Evolutionary conservation across 768 basidiomycete species (phyloP), one percentile per base, ranked within the genome.

Genomic region (Leccinum subgranulosum): DNA sequence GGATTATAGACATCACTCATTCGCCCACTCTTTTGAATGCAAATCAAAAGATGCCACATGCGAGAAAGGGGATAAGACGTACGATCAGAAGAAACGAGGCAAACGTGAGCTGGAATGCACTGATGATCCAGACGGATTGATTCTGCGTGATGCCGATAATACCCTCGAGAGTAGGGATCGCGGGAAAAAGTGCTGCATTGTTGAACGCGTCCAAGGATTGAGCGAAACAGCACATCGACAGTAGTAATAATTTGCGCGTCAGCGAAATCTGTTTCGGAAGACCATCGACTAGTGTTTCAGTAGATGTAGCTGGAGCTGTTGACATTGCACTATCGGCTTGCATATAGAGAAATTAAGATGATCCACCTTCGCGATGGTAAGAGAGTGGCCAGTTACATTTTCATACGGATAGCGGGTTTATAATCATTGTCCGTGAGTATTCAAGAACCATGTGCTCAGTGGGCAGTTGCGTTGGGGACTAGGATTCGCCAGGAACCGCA

Each of bases 51-150:
- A 43, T 54, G 41, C 11, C 21, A 21, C 21, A 2, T 7, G 27
- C 23, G 15, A 43, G 11, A 52, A 31, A 46, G 33, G 4, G 25
- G 9, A 12, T 29, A 0, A 53, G 31, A 61, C 65, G 21, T 57
- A 69, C 65, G 11, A 69, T 60, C 28, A 69, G 48, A 17, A 69
- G 65, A 53, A 80, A 74, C 2, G 79, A 70, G 11, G 80, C 75
- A 64, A 80, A 81, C 2, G 80, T 81, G 29, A 81, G 67, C 43
- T 79, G 76, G 57, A 74, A 80, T 12, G 76, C 78, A 45, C 76
- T 74, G 25, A 78, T 62, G 4, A 79, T 55, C 79, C 80, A 81
- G 33, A 73, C 70, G 3, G 66, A 70, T 49, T 75, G 67, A 50
- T 65, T 54, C 31, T 68, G 51, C 66, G 61, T n/a, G 58, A 64